A percentile compares a stretch with the other conserved stretches of the same genome.
Conservation (phyloP, 2,329 filamentous ascomycete species). For the Amauroascus verrucosus region DNA sequence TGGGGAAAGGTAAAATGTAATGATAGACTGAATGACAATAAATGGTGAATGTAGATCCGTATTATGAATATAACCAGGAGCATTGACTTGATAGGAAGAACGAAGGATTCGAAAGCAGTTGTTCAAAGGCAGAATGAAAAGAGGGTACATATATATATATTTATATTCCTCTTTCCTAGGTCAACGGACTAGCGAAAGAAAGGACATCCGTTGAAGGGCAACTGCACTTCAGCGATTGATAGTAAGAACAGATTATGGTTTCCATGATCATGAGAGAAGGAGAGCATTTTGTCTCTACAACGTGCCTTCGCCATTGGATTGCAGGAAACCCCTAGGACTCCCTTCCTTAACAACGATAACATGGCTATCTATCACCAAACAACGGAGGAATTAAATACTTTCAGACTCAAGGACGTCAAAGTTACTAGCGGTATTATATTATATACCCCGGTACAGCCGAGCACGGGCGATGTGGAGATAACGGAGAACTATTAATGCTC, state of each 20-base stretch:
- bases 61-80: neutral
- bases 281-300: neutral
- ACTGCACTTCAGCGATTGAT: neutral
- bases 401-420: too few species aligned
- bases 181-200: neutral
- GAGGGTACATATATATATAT: neutral
- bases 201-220: neutral
- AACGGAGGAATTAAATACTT: neutral
- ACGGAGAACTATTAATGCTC: too few species aligned
- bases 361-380: too few species aligned
- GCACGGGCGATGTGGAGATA: neutral
- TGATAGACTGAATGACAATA: neutral
- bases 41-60: neutral
- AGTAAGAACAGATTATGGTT: neutral
- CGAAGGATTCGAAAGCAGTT: neutral
- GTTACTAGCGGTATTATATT: constrained; percentile 6
- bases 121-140: neutral
- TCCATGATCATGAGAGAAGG: neutral
- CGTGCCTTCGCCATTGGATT: neutral
- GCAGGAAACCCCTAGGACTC: too few species aligned
- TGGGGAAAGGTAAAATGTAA: neutral
- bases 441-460: neutral
- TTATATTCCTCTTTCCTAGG: neutral
- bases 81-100: neutral
- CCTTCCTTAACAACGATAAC: neutral